Conservation (phyloP, 202 grass and related monocot genomes). For the Zoysia matrella region DNA sequence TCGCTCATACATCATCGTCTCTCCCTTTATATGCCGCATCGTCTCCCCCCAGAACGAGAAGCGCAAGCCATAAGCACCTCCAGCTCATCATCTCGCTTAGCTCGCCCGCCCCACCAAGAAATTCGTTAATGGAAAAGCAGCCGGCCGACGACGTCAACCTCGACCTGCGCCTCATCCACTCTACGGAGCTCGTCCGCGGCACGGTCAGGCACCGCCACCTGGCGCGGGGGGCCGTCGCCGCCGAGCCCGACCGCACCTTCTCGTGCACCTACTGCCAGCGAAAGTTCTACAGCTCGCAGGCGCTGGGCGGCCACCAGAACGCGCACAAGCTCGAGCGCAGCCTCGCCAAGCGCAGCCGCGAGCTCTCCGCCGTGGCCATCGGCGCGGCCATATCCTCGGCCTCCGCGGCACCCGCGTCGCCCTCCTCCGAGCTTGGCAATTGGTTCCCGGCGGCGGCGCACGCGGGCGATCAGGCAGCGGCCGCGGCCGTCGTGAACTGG, state of each 20-base stretch:
- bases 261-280: constrained; percentile 75
- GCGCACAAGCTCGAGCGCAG: constrained; percentile 81
- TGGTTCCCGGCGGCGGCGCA: background rate
- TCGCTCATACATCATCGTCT: background rate
- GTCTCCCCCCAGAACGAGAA: background rate
- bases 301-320: constrained; percentile 76
- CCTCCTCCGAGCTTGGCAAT: constrained; percentile 23
- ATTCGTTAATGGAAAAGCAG: constrained; percentile 39
- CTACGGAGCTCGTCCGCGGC: background rate
- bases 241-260: constrained; percentile 46
- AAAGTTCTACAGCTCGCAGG: constrained; percentile 77
- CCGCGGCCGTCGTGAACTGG: constrained; percentile 55
- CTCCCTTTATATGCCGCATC: background rate
- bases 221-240: background rate
- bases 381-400: background rate
- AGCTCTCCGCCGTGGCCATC: constrained; percentile 41
- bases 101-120: background rate
- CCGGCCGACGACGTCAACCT: constrained; percentile 37
- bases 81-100: background rate
- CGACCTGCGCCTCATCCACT: constrained; percentile 51
- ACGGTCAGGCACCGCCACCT: background rate
- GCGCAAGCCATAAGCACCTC: background rate
- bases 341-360: constrained; percentile 64
- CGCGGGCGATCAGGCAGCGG: constrained; percentile 17
- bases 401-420: background rate